These are phyloP conservation scores for Calonectria crousiana DNA, from an alignment of 2,329 filamentous ascomycete genomes.

Conservation along the genomic window DNA sequence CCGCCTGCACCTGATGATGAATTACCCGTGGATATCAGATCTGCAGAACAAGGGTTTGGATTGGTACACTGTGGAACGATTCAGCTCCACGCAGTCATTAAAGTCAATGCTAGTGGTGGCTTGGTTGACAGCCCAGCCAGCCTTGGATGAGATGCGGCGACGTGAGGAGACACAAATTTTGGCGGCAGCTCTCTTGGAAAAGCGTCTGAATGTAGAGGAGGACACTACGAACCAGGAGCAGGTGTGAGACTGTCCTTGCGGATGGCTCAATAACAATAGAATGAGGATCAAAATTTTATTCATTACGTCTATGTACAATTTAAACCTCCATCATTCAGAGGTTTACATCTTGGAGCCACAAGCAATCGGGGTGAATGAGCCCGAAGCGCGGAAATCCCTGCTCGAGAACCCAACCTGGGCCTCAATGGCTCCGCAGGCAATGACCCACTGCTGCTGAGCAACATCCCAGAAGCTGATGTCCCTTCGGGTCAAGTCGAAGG, in stretches of 20 bases:
- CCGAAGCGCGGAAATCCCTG: conserved; percentile 3
- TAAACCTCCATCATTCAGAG: background rate
- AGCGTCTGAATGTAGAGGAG: background rate
- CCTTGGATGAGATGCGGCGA: background rate
- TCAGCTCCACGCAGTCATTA: background rate
- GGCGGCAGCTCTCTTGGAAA: background rate
- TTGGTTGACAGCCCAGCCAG: background rate
- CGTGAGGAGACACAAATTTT: background rate
- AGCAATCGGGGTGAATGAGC: background rate
- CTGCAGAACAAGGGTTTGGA: background rate
- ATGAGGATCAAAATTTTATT: background rate
- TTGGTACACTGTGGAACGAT: background rate
- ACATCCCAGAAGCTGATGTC: conserved; percentile 26
- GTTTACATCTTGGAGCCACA: background rate
- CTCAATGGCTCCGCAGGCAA: conserved; percentile 15
- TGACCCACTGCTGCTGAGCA: conserved; percentile 18
- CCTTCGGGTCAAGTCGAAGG: conserved; percentile 4
- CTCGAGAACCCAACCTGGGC: conserved; percentile 20
- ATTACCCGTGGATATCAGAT: background rate
- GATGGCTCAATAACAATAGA: background rate
- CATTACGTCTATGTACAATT: background rate
- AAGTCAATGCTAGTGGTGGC: background rate
- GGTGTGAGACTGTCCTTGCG: no score
- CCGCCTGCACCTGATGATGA: background rate
- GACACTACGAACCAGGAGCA: background rate